Percentiles rank a stretch among this genome's conserved stretches.
Evolutionary conservation across 1,284 basidiomycete species (phyloP).

Genomic region (Lentinula novae-zelandiae): DNA sequence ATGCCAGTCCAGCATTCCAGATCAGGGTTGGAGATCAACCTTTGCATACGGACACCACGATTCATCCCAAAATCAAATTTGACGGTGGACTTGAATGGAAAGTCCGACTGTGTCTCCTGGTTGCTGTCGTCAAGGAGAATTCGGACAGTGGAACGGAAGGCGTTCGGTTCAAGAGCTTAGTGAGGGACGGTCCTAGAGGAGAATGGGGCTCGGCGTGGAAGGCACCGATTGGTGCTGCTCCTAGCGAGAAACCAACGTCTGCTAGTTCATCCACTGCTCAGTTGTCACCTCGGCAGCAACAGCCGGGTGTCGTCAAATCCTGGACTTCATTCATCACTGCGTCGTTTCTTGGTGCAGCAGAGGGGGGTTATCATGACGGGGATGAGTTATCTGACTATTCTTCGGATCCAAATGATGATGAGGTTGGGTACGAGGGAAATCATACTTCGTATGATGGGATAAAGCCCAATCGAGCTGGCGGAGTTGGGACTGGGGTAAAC

Average conservation of each 20-base stretch:
- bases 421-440: slow-evolving; percentile 21
- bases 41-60: background rate
- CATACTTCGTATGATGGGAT: slow-evolving; percentile 39
- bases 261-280: slow-evolving; percentile 10
- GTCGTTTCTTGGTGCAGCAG: slow-evolving; percentile 46
- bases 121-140: slow-evolving; percentile 55
- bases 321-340: slow-evolving; percentile 57
- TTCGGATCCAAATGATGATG: slow-evolving; percentile 17
- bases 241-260: slow-evolving; percentile 45
- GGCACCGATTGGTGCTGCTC: slow-evolving; percentile 54
- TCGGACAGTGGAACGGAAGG: slow-evolving; percentile 44
- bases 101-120: slow-evolving; percentile 76
- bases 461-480: slow-evolving; percentile 38
- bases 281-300: slow-evolving; percentile 14
- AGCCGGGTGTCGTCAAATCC: slow-evolving; percentile 19
- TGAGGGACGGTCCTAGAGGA: slow-evolving; percentile 53
- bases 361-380: slow-evolving; percentile 53
- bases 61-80: slow-evolving; percentile 13
- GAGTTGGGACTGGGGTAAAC: slow-evolving; percentile 47
- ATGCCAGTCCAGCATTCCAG: slow-evolving; percentile 82
- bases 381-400: slow-evolving; percentile 30
- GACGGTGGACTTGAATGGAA: slow-evolving; percentile 83
- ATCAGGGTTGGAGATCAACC: slow-evolving; percentile 37
- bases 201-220: slow-evolving; percentile 68
- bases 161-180: slow-evolving; percentile 51